Conservation (phyloP, 495 filamentous ascomycete genomes). For the Trichocladium antarcticum region DNA sequence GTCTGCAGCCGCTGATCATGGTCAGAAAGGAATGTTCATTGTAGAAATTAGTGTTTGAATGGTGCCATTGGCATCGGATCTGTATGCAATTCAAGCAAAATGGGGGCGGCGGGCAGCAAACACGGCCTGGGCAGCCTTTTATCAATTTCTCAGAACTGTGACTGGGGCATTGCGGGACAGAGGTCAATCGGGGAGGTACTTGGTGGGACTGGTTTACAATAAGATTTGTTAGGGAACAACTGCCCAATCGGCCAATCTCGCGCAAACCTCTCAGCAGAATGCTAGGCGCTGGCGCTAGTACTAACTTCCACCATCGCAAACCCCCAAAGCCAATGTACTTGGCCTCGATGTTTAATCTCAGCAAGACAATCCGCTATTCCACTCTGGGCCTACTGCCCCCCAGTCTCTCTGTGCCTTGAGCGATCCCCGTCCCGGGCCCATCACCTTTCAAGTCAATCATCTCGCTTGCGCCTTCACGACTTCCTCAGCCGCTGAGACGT, state of each 20-base stretch:
- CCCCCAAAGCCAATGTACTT: slow-evolving; percentile 11
- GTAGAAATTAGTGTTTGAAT: not conserved
- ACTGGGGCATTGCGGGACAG: slow-evolving; percentile 6
- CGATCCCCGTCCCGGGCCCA: slow-evolving; percentile 26
- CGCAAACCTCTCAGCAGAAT: not conserved
- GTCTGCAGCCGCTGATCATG: not conserved
- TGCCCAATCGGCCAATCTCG: not conserved
- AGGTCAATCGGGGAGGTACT: slow-evolving; percentile 1
- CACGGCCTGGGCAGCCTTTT: not conserved
- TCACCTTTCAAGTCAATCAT: slow-evolving; percentile 38
- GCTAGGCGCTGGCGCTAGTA: not conserved
- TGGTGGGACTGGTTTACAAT: slow-evolving; percentile 12
- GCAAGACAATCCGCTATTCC: slow-evolving; percentile 24
- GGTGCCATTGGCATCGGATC: not conserved
- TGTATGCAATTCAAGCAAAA: too few relatives aligned
- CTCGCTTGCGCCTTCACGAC: slow-evolving; percentile 39
- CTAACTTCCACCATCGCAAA: slow-evolving; percentile 13
- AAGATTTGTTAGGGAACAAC: slow-evolving; percentile 13
- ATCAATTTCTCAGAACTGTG: not conserved
- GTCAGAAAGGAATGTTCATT: not conserved
- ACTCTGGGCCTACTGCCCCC: slow-evolving; percentile 22
- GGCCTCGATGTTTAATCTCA: slow-evolving; percentile 29
- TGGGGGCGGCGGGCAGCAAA: too few relatives aligned
- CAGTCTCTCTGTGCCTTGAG: slow-evolving; percentile 24
- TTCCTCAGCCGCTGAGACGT: slow-evolving; percentile 28